Evolutionary conservation across 257 asterid genomes (phyloP), one percentile per base, ranked within the genome.

Genomic region (Fraxinus anomala): DNA sequence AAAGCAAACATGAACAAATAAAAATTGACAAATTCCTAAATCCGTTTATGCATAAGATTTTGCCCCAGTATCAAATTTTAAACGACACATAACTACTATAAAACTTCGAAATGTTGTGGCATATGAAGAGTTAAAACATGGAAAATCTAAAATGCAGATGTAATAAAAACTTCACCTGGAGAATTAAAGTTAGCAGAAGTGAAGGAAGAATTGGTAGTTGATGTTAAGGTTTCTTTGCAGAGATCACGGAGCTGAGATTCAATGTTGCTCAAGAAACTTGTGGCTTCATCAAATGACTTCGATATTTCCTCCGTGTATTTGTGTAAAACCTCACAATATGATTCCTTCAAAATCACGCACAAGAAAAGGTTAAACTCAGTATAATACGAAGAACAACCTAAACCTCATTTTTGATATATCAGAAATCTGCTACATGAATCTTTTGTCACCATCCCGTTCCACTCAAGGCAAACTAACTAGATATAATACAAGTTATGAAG

Each of bases 261-360:
- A 21, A 94, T 88, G 84, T 77, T 78, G 91, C 80, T 89, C 83
- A 94, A 84, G 88, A 94, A 94, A 76, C 70, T 80, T 0, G 90
- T 86, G 4, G 98, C 96, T 83, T 94, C 98, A 39, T 92, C 92
- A 54, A 90, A 88, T 19, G 97, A 92, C 87, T 88, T 94, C 34
- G 88, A 83, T 8, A 94, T 40, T 68, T 92, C 96, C 83, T 89
- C 96, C 81, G 87, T 92, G 65, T 82, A 94, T 28, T 88, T 91
- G 37, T 82, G 79, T 47, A 94, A 80, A 24, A 85, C 88, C 34
- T 90, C 90, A 84, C 97, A 90, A 70, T 88, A 94, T 26, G 96
- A 90, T 86, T 76, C 91, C 98, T 93, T 76, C 79, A 74, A 24
- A 0, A 56, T 10, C 8, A 19, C 17, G 73, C 28, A 79, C 42